Evolutionary conservation across 2,329 filamentous ascomycete species (phyloP).

Genomic region (Monosporascus sp.): DNA sequence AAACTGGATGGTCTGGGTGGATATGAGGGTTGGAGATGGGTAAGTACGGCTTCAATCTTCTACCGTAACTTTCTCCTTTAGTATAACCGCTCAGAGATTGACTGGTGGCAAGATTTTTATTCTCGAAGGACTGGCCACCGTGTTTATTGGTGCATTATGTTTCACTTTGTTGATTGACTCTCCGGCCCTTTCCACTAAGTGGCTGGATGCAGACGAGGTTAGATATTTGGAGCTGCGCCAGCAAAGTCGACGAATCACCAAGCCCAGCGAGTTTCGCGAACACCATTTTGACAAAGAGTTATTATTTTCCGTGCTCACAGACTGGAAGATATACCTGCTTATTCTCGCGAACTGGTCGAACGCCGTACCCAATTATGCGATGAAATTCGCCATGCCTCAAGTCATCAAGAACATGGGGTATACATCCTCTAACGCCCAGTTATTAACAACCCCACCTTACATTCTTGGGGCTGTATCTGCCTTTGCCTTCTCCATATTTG

Average conservation of each 20-base stretch:
- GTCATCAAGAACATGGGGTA: slow-evolving; percentile 32
- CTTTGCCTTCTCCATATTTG: slow-evolving; percentile 27
- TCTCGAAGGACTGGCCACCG: slow-evolving; percentile 42
- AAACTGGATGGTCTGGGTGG: slow-evolving; percentile 41
- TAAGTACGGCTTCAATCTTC: slow-evolving; percentile 2
- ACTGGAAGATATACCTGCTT: slow-evolving; percentile 42
- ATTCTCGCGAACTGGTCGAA: slow-evolving; percentile 39
- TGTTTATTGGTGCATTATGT: slow-evolving; percentile 32
- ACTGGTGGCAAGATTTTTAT: slow-evolving; percentile 40
- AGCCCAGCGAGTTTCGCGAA: slow-evolving; percentile 18
- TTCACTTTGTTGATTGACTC: slow-evolving; percentile 43
- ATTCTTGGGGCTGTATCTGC: slow-evolving; percentile 27
- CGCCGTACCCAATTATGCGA: slow-evolving; percentile 28
- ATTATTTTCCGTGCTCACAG: slow-evolving; percentile 35
- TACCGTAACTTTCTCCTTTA: background rate
- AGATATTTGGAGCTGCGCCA: slow-evolving; percentile 35
- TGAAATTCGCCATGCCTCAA: slow-evolving; percentile 21
- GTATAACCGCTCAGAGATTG: background rate
- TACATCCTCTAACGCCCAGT: slow-evolving; percentile 17
- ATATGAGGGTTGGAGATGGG: slow-evolving; percentile 42
- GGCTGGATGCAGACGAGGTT: slow-evolving; percentile 35
- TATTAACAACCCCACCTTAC: slow-evolving; percentile 31
- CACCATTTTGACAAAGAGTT: slow-evolving; percentile 28
- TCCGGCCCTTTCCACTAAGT: slow-evolving; percentile 33
- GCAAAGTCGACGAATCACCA: slow-evolving; percentile 22